Evolutionary conservation across 2,329 filamentous ascomycete genomes (phyloP).

Genomic region (Colletotrichum sp.): DNA sequence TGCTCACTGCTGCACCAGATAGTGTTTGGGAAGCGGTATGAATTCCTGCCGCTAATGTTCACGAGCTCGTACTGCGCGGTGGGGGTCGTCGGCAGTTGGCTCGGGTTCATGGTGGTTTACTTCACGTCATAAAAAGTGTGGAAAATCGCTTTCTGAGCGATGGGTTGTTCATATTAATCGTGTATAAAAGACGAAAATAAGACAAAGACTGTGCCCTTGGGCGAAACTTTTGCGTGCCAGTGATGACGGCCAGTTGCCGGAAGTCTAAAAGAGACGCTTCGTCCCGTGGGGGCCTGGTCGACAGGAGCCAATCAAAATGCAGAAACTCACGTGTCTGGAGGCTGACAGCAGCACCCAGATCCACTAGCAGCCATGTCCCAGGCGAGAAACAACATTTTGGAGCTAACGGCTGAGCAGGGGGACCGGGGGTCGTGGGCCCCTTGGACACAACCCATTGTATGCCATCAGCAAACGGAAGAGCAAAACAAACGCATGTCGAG

Average conservation of each 20-base stretch:
- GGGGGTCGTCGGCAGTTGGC: constrained; percentile 94
- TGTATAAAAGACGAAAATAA: neutral
- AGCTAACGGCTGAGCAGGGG: constrained; percentile 22
- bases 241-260: constrained; percentile 7
- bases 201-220: neutral
- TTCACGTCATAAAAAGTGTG: constrained; percentile 61
- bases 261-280: constrained; percentile 16
- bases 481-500: neutral
- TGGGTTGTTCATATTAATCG: neutral
- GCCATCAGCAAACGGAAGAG: constrained; percentile 7
- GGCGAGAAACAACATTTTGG: constrained; percentile 18
- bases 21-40: constrained; percentile 82
- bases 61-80: constrained; percentile 93
- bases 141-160: neutral
- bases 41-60: constrained; percentile 97
- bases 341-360: constrained; percentile 21
- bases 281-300: constrained; percentile 8
- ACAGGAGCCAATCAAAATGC: constrained; percentile 5
- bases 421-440: constrained; percentile 21
- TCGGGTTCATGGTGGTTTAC: constrained; percentile 93
- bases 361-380: constrained; percentile 4
- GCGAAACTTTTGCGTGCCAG: constrained; percentile 13
- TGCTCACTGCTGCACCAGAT: constrained; percentile 83
- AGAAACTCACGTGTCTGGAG: constrained; percentile 17
- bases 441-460: constrained; percentile 22